Percentiles rank a stretch among this genome's conserved stretches.
Conservation (phyloP, 179 eudicot species). For the Silene noctiflora region DNA sequence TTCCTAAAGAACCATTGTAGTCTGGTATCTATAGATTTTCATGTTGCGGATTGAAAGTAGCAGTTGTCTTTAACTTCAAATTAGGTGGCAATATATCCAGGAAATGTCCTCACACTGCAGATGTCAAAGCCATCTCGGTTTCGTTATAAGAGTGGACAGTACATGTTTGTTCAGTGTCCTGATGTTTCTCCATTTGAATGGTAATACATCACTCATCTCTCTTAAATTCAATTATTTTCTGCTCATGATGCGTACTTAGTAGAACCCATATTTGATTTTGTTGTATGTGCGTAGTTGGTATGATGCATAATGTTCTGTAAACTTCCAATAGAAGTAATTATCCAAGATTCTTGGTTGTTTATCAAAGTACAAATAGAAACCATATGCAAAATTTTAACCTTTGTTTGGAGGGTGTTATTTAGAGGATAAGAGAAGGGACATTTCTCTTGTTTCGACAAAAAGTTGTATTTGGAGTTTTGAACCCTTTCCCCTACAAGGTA, state of each 20-base stretch:
- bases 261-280: too few relatives aligned
- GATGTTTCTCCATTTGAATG: slow-evolving; percentile 95
- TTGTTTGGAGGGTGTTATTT: too few relatives aligned
- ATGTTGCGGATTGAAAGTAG: neutral
- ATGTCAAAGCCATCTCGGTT: slow-evolving; percentile 91
- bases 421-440: too few relatives aligned
- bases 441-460: too few relatives aligned
- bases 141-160: slow-evolving; percentile 90
- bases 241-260: neutral
- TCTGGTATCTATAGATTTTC: neutral
- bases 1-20: neutral
- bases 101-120: slow-evolving; percentile 84
- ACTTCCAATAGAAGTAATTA: too few relatives aligned
- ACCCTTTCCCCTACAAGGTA: too few relatives aligned
- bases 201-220: slow-evolving; percentile 35
- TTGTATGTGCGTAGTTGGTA: too few relatives aligned
- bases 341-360: too few relatives aligned
- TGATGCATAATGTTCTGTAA: too few relatives aligned
- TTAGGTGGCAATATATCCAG: slow-evolving; percentile 87
- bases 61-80: slow-evolving; percentile 10
- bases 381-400: too few relatives aligned
- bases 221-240: neutral
- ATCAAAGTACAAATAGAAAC: too few relatives aligned
- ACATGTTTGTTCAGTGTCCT: slow-evolving; percentile 97
- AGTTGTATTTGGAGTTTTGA: too few relatives aligned